Evolutionary conservation across 208 protist genomes (phyloP).

Genomic region (Polymyxa betae): DNA sequence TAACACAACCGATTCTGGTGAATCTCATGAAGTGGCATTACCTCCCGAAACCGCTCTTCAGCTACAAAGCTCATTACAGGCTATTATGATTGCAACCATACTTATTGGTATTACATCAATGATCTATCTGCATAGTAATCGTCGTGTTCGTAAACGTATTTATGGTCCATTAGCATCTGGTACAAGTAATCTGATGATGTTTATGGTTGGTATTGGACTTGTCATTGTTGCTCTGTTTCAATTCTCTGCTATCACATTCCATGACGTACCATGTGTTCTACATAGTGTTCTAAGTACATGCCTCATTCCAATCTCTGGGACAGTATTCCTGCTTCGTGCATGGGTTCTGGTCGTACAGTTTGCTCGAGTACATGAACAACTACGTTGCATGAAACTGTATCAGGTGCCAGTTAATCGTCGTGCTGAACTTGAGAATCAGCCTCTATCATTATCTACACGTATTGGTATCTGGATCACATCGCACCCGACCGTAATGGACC

Average conservation of each 20-base stretch:
- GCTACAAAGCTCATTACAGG: not conserved
- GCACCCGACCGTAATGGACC: not conserved
- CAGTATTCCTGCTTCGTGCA: not conserved
- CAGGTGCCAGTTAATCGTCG: not conserved
- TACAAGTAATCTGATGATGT: not conserved
- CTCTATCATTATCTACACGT: not conserved
- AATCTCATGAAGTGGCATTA: too few relatives aligned
- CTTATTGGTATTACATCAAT: not conserved
- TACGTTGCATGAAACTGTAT: not conserved
- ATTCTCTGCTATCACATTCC: not conserved
- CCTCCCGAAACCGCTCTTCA: not conserved
- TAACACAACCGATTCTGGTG: too few relatives aligned
- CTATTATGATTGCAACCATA: not conserved
- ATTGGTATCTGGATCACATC: not conserved
- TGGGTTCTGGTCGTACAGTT: not conserved
- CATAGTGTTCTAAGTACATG: not conserved
- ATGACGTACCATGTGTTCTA: not conserved
- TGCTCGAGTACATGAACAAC: not conserved
- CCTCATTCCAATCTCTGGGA: not conserved
- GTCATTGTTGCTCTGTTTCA: not conserved
- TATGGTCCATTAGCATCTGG: not conserved
- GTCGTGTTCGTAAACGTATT: not conserved
- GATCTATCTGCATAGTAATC: not conserved
- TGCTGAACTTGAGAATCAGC: not conserved
- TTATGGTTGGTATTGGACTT: not conserved